Evolutionary conservation across 1,284 basidiomycete species (phyloP).

Genomic region (Bjerkandera adusta): DNA sequence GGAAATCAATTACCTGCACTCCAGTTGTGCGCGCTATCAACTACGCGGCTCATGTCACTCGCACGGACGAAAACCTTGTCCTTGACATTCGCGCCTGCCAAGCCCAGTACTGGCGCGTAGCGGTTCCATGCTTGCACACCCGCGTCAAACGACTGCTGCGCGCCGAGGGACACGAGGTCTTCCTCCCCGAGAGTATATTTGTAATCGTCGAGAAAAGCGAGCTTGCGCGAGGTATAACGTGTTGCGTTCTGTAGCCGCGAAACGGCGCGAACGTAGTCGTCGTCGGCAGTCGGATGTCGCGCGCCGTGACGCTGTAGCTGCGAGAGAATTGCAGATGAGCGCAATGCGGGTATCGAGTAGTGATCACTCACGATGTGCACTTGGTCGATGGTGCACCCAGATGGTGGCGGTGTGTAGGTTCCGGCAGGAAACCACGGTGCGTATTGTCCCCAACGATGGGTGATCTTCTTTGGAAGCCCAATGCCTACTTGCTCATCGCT

Average conservation of each 20-base stretch:
- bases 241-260: slow-evolving; percentile 48
- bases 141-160: slow-evolving; percentile 58
- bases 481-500: no score
- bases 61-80: slow-evolving; percentile 78
- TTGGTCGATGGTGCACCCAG: slow-evolving; percentile 52
- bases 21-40: slow-evolving; percentile 72
- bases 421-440: slow-evolving; percentile 53
- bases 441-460: slow-evolving; percentile 52
- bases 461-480: slow-evolving; percentile 23
- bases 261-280: slow-evolving; percentile 31
- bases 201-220: slow-evolving; percentile 64
- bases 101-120: slow-evolving; percentile 48
- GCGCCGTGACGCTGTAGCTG: slow-evolving; percentile 85
- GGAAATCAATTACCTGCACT: slow-evolving; percentile 49
- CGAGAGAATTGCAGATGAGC: neutral
- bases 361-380: slow-evolving; percentile 31
- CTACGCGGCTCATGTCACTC: slow-evolving; percentile 57
- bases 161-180: slow-evolving; percentile 70
- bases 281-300: slow-evolving; percentile 66
- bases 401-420: slow-evolving; percentile 45
- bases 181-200: slow-evolving; percentile 58
- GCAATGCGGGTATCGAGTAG: neutral
- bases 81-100: no score
- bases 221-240: slow-evolving; percentile 41
- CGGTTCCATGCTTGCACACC: slow-evolving; percentile 47